Evolutionary conservation across 2,329 filamentous ascomycete genomes (phyloP).

Genomic region (Chaetomiaceae sp.): DNA sequence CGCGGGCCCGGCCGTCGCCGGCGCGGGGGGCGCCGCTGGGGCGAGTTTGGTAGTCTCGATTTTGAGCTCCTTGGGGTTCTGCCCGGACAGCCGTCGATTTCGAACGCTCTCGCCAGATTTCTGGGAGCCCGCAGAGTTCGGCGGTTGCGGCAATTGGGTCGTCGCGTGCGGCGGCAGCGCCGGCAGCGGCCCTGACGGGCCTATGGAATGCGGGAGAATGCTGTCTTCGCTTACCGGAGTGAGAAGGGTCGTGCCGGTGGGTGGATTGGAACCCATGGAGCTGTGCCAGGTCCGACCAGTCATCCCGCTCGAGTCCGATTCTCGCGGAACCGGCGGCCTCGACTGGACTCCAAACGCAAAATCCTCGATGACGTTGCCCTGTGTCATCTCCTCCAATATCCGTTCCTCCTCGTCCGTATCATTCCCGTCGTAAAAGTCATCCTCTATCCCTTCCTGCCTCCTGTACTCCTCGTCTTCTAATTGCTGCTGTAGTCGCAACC

Average conservation of each 20-base stretch:
- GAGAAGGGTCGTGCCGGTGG: constrained; percentile 61
- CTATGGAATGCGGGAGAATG: constrained; percentile 24
- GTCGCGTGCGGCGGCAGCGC: constrained; percentile 49
- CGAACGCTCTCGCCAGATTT: constrained; percentile 52
- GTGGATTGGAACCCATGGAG: constrained; percentile 68
- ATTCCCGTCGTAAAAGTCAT: constrained; percentile 60
- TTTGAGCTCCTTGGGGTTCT: constrained; percentile 76
- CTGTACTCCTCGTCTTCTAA: constrained; percentile 44
- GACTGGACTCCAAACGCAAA: constrained; percentile 69
- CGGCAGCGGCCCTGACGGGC: constrained; percentile 32
- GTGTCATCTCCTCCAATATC: constrained; percentile 82
- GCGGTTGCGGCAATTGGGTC: constrained; percentile 41
- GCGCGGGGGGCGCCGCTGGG: constrained; percentile 21
- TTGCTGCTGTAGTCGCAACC: constrained; percentile 38
- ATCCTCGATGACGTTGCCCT: constrained; percentile 75
- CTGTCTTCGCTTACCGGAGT: constrained; percentile 67
- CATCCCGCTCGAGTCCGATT: constrained; percentile 76
- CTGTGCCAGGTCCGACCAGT: constrained; percentile 79
- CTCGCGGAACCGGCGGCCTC: constrained; percentile 63
- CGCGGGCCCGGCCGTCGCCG: constrained; percentile 22
- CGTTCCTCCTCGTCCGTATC: constrained; percentile 70
- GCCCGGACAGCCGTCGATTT: constrained; percentile 73
- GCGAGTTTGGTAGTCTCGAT: constrained; percentile 66
- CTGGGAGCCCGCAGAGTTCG: constrained; percentile 32
- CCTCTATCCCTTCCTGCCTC: constrained; percentile 31